Base-by-base conservation (phyloP, 805 yeast species). In the Starmerella stellata region DNA sequence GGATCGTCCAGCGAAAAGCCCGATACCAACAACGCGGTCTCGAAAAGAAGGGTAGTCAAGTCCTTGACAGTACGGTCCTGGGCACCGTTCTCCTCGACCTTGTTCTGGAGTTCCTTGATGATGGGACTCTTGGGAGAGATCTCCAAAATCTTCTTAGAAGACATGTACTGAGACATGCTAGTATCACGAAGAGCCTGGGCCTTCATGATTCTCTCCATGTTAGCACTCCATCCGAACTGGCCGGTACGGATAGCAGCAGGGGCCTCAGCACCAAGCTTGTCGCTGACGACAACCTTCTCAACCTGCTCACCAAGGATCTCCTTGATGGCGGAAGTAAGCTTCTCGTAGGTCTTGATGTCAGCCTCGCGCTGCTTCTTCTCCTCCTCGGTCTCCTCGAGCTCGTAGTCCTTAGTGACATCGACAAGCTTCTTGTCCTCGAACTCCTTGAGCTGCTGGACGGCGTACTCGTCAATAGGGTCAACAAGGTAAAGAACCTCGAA, bases 151-250 rank as follows among this genome's bases (percentile, higher is more conserved):
- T 90, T 90, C 83, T 90, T 90, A 41, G 98, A 90, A 36, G 96
- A 78, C 99, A 90, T 90, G 90, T 90, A 90, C 47, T 95, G 75
- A 31, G 96, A 83, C 98, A 90, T 90, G 54, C 93, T 73, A 55
- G 93, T 80, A 66, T 90, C 98, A 72, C 96, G 83, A 58, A 90
- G 71, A 55, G 99, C 98, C 73, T 90, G 99, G 47, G 98, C 98
- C 74, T 90, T 90, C 99, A 90, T 90, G 74, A 90, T 90, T 78
- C 98, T 87, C 74, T 90, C 99, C 98, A 90, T 90, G 74, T 90
- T 90, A 59, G 99, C 99, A 53, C 98, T 90, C 99, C 99, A 90
- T 64, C 99, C 98, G 65, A 90, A 90, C 72, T 90, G 96, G 54
- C 95, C 96, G 53, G 98, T 90, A 75, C 98, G 83, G 63, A 90